Evolutionary conservation across 2,329 filamentous ascomycete species (phyloP), one percentile per base, ranked within the genome.

Genomic region (Penicillium vulpinum): DNA sequence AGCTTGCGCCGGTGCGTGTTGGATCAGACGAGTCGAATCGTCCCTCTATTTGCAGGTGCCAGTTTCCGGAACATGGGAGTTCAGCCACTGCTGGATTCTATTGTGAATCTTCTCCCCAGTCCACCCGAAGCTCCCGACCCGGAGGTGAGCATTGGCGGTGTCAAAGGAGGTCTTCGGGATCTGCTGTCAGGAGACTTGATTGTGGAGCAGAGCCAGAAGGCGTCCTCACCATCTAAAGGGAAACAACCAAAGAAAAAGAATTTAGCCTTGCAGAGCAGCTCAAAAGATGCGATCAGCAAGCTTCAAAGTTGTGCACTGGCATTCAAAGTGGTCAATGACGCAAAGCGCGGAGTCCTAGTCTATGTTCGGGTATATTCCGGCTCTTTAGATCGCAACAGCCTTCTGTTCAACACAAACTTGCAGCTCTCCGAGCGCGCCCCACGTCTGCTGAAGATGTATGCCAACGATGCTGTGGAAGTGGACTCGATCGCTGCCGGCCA

Each of bases 11-110:
- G 87, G 44, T 87, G 87, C 38, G 85, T 96, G 6, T 80, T 87
- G 45, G 85, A 87, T 1, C 83, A 88, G 10, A 64, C 63, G 9
- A 91, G 90, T 49, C 80, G 78, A n/a, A 80, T 95, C 18, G 89
- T 94, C 41, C 93, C 93, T 0, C 83, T 97, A 0, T 95, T 96
- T 74, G 91, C 91, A 0, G 93, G 93, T 2, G 92, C 93, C 5
- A 97, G 92, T 73, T 92, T 97, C 74, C 86, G 89, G 40, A 96
- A 97, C 63, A 91, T 97, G 60, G 94, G 94, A 8, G 92, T 97
- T 4, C 91, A 97, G 72, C 91, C 92, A 28, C 80, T 99, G 22
- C 83, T 97, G 51, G 92, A 97, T 72, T 91, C 91, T 36, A 86
- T 97, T 13, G 85, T 91, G 9, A 90, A 97, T 68, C 88, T 97